Evolutionary conservation across 2,329 filamentous ascomycete genomes (phyloP), one percentile per base, ranked within the genome.

Genomic region (Pyrenophora graminea): DNA sequence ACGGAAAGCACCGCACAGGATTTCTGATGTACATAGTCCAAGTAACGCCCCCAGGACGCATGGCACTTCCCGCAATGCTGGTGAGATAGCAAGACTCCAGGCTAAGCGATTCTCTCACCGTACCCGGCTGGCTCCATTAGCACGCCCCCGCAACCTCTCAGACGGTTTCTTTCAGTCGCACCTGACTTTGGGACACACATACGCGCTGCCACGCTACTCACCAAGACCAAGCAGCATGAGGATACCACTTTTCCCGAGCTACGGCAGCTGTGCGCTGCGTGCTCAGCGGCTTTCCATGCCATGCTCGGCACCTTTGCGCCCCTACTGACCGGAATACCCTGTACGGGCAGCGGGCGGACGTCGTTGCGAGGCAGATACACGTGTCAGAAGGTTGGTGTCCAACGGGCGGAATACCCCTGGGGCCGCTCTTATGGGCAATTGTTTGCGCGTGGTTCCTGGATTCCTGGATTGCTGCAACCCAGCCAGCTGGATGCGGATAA

Each of bases 401-500:
- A 32, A 42, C 21, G 39, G 39, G 18, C 13, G 19, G 32, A 18
- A 46, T 27, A 19, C 18, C 34, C 34, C 27, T 48, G 34, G 32
- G 18, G 42, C 32, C 37, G 10, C 27, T 7, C 31, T 9, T 15
- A 31, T 33, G 42, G 45, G 23, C 37, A 47, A 32, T 42, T 31
- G 8, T 30, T 37, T 9, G 32, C 43, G 38, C 27, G 19, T 21
- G 48, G 37, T 32, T 30, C 41, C 43, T 41, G 38, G 6, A 47
- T 30, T 12, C 15, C 15, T 15, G 15, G 15, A 3, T 3, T 30
- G 25, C 6, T 7, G 25, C 25, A 30, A 27, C 38, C 43, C 44
- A 31, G 38, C 23, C 25, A 31, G 23, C n/a, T 51, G 48, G 48
- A 48, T 48, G 45, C 10, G 27, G 27, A 30, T 9, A 30, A 9